Conservation (phyloP, 2,329 filamentous ascomycete genomes). For the Coniochaeta hoffmannii region DNA sequence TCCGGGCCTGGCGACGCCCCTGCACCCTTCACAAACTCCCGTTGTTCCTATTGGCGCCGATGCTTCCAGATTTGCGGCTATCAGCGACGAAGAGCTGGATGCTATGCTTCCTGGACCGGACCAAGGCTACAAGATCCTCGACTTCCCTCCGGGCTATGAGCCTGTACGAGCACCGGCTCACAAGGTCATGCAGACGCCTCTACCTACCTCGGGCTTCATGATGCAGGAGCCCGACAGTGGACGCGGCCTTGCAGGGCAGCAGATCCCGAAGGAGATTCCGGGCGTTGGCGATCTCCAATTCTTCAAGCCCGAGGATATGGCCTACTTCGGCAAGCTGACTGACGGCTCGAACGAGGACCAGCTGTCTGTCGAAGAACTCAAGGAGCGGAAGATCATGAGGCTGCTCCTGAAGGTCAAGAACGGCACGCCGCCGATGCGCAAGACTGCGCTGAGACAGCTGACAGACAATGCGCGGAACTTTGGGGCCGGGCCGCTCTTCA, state of each 20-base stretch:
- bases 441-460: slow-evolving; percentile 92
- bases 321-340: slow-evolving; percentile 95
- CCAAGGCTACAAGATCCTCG: slow-evolving; percentile 88
- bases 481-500: slow-evolving; percentile 87
- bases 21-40: slow-evolving; percentile 60
- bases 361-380: slow-evolving; percentile 88
- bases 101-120: slow-evolving; percentile 79
- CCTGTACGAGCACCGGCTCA: slow-evolving; percentile 71
- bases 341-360: slow-evolving; percentile 89
- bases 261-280: slow-evolving; percentile 89
- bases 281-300: slow-evolving; percentile 95
- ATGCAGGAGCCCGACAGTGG: slow-evolving; percentile 92
- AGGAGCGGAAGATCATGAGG: slow-evolving; percentile 98
- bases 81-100: slow-evolving; percentile 93
- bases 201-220: slow-evolving; percentile 82
- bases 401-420: slow-evolving; percentile 98
- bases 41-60: slow-evolving; percentile 61
- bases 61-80: slow-evolving; percentile 68
- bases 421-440: slow-evolving; percentile 95
- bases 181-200: slow-evolving; percentile 65
- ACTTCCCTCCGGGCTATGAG: slow-evolving; percentile 86
- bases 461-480: slow-evolving; percentile 97
- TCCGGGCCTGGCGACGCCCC: slow-evolving; percentile 69
- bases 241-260: slow-evolving; percentile 75
- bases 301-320: slow-evolving; percentile 98